phyloP scores from a whole-genome alignment of 2,329 filamentous ascomycete genomes.

The Botrytis fragariae region DNA sequence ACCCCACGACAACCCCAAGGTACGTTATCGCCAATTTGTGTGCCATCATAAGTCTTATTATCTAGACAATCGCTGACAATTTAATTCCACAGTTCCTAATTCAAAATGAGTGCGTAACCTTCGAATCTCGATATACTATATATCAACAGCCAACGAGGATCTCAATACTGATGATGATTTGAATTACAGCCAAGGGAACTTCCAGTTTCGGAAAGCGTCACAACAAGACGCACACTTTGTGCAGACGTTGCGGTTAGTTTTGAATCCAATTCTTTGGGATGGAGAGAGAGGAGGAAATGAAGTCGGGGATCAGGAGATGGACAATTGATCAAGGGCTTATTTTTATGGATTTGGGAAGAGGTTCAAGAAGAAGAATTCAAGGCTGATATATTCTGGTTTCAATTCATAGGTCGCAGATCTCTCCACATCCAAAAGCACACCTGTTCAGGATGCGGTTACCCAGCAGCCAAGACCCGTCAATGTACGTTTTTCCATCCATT shows the following conservation, averaged over 20 bases:
- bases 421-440: constrained; percentile 99
- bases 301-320: background rate
- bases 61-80: constrained; percentile 11
- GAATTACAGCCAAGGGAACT: constrained; percentile 38
- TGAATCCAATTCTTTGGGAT: constrained; percentile 34
- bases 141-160: constrained; percentile 20
- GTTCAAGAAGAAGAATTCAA: background rate
- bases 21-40: constrained; percentile 8
- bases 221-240: constrained; percentile 41
- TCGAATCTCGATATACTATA: constrained; percentile 8
- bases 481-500: constrained; percentile 65
- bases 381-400: constrained; percentile 29
- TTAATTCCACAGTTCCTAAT: constrained; percentile 30
- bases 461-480: constrained; percentile 94
- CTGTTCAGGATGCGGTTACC: constrained; percentile 93
- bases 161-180: constrained; percentile 16
- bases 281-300: constrained; percentile 1
- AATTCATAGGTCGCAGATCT: constrained; percentile 75
- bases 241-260: constrained; percentile 40
- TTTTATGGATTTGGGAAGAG: background rate
- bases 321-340: constrained; percentile 13
- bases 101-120: constrained; percentile 39
- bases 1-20: constrained; percentile 20
- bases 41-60: background rate
- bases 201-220: constrained; percentile 38